Percentiles rank a stretch among this genome's conserved stretches.
Evolutionary conservation across 306 rosid genomes (phyloP).

Genomic region (Carpinus fangiana): DNA sequence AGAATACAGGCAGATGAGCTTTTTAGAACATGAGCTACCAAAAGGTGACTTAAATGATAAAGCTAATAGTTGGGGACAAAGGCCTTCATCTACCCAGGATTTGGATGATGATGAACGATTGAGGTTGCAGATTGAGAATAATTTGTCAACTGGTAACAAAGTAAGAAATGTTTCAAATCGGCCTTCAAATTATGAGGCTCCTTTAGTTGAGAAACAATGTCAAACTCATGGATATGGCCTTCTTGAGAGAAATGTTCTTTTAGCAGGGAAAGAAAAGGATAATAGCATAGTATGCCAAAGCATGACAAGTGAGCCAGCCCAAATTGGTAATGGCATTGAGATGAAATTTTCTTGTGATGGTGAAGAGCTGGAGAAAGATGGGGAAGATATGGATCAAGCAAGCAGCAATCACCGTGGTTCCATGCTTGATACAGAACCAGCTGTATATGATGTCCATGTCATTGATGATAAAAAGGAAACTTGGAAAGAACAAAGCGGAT

Average conservation of each 20-base stretch:
- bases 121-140: conserved; percentile 26
- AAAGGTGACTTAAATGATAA: conserved; percentile 32
- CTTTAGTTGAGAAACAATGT: conserved; percentile 28
- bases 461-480: conserved; percentile 51
- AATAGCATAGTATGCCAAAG: conserved; percentile 19
- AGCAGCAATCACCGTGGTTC: conserved; percentile 22
- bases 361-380: conserved; percentile 31
- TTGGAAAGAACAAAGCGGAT: conserved; percentile 34
- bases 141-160: conserved; percentile 20
- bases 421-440: conserved; percentile 46
- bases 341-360: conserved; percentile 23
- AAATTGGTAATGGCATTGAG: conserved; percentile 16
- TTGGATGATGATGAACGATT: conserved; percentile 29
- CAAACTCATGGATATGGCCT: conserved; percentile 27
- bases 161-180: conserved; percentile 14
- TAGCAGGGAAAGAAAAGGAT: conserved; percentile 21
- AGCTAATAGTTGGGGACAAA: conserved; percentile 38
- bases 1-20: conserved; percentile 54
- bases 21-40: conserved; percentile 37
- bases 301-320: conserved; percentile 25
- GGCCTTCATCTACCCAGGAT: conserved; percentile 32
- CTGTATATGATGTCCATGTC: conserved; percentile 69
- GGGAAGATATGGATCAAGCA: conserved; percentile 26
- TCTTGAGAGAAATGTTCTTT: conserved; percentile 25
- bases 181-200: conserved; percentile 28